These are phyloP conservation scores for Conticribra guillardii DNA, from an alignment of 108 stramenopile genomes.

Conservation along the genomic window DNA sequence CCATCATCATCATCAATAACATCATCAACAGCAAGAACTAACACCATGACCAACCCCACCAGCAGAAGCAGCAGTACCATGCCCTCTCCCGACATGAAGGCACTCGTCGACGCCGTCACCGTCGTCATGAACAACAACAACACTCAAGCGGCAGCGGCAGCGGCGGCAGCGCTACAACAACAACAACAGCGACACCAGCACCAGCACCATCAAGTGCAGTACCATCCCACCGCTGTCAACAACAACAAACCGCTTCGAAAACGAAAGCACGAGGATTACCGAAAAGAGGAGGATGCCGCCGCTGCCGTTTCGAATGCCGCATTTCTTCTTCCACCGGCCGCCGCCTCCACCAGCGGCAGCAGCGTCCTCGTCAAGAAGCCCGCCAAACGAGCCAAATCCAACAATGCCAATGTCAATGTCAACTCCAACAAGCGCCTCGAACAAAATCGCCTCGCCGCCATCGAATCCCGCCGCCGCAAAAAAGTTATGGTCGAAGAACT, in stretches of 20 bases:
- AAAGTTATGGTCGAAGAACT: slow-evolving; percentile 88
- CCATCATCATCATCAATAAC: too few relatives aligned
- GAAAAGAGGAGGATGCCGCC: background rate
- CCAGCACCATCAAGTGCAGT: background rate
- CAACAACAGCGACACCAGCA: background rate
- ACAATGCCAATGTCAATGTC: background rate
- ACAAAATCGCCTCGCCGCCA: slow-evolving; percentile 85
- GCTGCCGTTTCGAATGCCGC: background rate
- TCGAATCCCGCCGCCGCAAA: slow-evolving; percentile 82
- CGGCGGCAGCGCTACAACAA: background rate
- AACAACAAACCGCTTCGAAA: slow-evolving; percentile 1
- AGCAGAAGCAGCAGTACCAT: background rate
- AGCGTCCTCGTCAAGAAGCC: slow-evolving; percentile 2
- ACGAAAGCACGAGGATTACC: slow-evolving; percentile 19
- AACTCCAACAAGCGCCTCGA: slow-evolving; percentile 77
- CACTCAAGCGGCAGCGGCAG: background rate
- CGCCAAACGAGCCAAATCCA: background rate
- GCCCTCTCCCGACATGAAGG: slow-evolving; percentile 19
- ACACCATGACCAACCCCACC: background rate
- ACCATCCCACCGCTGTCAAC: background rate
- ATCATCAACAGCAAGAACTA: too few relatives aligned
- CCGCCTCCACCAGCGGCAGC: background rate
- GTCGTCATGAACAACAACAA: slow-evolving; percentile 7
- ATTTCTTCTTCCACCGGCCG: too few relatives aligned
- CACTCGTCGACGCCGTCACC: slow-evolving; percentile 27